Evolutionary conservation across 768 basidiomycete species (phyloP).

Genomic region (Rhodotorula sphaerocarpa): DNA sequence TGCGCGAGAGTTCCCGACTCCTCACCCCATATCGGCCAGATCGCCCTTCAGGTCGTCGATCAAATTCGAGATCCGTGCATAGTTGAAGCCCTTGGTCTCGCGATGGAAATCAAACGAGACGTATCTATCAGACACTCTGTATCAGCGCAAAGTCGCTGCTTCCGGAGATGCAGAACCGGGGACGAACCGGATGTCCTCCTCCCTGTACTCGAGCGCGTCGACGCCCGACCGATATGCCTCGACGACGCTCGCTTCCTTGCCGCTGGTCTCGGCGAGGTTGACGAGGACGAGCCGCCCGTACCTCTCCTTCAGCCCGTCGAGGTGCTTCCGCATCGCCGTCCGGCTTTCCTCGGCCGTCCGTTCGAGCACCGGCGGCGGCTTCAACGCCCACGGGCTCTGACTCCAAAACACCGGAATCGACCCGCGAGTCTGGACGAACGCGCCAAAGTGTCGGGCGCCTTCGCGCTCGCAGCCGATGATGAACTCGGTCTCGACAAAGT

Average conservation of each 20-base stretch:
- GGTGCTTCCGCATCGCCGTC: conserved; percentile 32
- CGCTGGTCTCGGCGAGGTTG: conserved; percentile 82
- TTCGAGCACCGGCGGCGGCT: conserved; percentile 39
- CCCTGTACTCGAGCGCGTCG: conserved; percentile 46
- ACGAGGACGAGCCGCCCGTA: conserved; percentile 58
- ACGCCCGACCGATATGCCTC: conserved; percentile 66
- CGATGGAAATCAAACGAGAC: conserved; percentile 33
- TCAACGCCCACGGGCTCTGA: conserved; percentile 37
- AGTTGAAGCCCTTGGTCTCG: conserved; percentile 69
- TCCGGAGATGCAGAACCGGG: too few relatives aligned
- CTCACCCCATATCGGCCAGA: conserved; percentile 33
- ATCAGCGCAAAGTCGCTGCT: too few relatives aligned
- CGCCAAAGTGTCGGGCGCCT: conserved; percentile 65
- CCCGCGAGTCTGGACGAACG: conserved; percentile 77
- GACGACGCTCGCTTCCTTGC: conserved; percentile 76
- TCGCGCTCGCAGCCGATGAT: conserved; percentile 74
- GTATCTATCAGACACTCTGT: conserved; percentile 19
- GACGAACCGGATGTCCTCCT: conserved; percentile 43
- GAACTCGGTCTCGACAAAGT: conserved; percentile 55
- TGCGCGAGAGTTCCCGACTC: not conserved
- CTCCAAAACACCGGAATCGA: conserved; percentile 49
- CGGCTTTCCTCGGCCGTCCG: conserved; percentile 32
- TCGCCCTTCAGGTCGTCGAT: conserved; percentile 25
- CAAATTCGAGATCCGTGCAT: conserved; percentile 35
- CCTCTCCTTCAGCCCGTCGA: conserved; percentile 26